phyloP scores from a whole-genome alignment of 169 alveolate species.

The Plasmodium blacklocki region DNA sequence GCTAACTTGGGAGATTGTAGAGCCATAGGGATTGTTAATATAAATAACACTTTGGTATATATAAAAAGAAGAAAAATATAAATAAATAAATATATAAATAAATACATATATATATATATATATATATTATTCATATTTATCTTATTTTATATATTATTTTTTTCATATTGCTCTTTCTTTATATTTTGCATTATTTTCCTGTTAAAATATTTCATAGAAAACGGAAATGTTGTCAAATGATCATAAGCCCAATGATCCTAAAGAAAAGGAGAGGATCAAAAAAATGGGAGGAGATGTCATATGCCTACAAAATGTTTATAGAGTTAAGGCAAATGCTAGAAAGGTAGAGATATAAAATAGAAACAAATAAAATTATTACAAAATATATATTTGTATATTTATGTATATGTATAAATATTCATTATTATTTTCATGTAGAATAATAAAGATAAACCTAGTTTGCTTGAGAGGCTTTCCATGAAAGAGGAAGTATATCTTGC shows the following conservation, averaged over 20 bases:
- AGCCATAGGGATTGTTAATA: constrained; percentile 69
- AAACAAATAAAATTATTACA: not conserved
- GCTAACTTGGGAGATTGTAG: constrained; percentile 75
- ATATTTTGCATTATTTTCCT: not conserved
- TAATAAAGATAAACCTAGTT: constrained; percentile 17
- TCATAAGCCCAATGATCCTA: constrained; percentile 75
- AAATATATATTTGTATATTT: not conserved
- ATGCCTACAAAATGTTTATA: constrained; percentile 66
- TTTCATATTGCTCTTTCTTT: not conserved
- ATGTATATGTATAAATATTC: not conserved
- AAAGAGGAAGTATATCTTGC: constrained; percentile 72
- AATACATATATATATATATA: constrained; percentile 3
- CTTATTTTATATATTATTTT: not conserved
- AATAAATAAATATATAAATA: not conserved
- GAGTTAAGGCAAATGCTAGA: constrained; percentile 59
- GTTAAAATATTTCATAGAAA: constrained; percentile 3
- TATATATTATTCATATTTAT: constrained; percentile 7
- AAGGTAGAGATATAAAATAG: constrained; percentile 22
- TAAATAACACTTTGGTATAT: constrained; percentile 39
- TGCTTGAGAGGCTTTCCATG: constrained; percentile 41
- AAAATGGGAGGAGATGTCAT: constrained; percentile 75
- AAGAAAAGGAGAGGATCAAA: constrained; percentile 71
- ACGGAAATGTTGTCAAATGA: constrained; percentile 44
- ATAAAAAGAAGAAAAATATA: not conserved
- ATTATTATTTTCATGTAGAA: not conserved